Evolutionary conservation across 805 yeast species (phyloP).

Genomic region (Myxozyma udenii): DNA sequence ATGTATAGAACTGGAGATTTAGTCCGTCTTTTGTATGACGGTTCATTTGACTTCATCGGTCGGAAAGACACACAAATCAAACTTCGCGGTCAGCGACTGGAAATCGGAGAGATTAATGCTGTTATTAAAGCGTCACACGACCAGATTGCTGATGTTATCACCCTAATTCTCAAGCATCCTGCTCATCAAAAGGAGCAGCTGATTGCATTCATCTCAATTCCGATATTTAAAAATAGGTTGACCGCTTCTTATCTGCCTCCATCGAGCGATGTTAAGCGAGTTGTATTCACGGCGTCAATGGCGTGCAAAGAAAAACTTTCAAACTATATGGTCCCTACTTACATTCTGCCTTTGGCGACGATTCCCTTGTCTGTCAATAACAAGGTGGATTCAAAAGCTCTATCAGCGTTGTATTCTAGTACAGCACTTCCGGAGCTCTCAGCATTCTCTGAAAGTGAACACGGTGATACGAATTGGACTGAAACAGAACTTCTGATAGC

Average conservation of each 20-base stretch:
- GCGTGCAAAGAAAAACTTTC: slow-evolving; percentile 21
- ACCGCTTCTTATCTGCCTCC: neutral
- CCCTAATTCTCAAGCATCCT: slow-evolving; percentile 21
- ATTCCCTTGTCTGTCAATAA: slow-evolving; percentile 32
- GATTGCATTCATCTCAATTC: slow-evolving; percentile 20
- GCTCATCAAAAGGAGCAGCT: slow-evolving; percentile 25
- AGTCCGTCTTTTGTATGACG: slow-evolving; percentile 31
- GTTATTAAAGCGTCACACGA: slow-evolving; percentile 20
- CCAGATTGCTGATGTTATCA: slow-evolving; percentile 13
- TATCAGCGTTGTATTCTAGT: slow-evolving; percentile 12
- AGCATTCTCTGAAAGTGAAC: neutral
- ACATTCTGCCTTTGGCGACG: slow-evolving; percentile 19
- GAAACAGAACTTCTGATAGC: slow-evolving; percentile 12
- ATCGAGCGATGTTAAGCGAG: neutral
- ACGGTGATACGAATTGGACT: slow-evolving; percentile 3
- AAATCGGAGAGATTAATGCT: slow-evolving; percentile 35
- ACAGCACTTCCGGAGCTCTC: neutral
- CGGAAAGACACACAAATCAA: slow-evolving; percentile 37
- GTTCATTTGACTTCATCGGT: slow-evolving; percentile 35
- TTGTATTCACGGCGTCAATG: neutral
- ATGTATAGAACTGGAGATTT: slow-evolving; percentile 34
- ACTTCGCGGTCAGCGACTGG: slow-evolving; percentile 38
- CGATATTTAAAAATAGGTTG: neutral
- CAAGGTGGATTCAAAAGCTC: slow-evolving; percentile 27
- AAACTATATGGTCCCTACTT: slow-evolving; percentile 32